phyloP scores from a whole-genome alignment of 352 stramenopile species.

The Pythium pyrilobum region DNA sequence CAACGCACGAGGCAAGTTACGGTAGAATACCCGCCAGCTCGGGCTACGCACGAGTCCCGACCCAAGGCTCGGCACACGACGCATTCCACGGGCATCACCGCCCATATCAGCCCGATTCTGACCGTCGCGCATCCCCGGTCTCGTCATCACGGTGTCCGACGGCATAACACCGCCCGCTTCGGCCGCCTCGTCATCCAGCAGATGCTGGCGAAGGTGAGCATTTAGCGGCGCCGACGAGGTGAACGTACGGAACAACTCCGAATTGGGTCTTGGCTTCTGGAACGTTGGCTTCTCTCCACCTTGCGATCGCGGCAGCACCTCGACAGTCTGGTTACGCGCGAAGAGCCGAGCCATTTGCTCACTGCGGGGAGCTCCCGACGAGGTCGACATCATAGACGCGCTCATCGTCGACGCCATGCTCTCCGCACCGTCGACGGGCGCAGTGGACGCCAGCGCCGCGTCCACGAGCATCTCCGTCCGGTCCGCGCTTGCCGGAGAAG shows the following conservation, averaged over 20 bases:
- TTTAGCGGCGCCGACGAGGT: conserved; percentile 64
- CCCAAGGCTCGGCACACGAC: conserved; percentile 2
- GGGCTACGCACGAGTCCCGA: conserved; percentile 24
- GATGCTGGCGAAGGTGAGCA: conserved; percentile 40
- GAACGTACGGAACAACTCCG: conserved; percentile 67
- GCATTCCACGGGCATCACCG: background rate
- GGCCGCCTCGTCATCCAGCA: conserved; percentile 45
- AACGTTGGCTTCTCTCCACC: conserved; percentile 21
- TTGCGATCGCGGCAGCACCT: conserved; percentile 45
- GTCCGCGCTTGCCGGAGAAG: background rate
- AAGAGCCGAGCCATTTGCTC: conserved; percentile 36
- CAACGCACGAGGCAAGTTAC: conserved; percentile 51
- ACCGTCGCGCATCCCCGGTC: conserved; percentile 2
- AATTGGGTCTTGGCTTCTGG: conserved; percentile 39
- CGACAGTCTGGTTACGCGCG: conserved; percentile 68
- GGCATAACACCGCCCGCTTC: conserved; percentile 4
- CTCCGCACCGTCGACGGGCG: background rate
- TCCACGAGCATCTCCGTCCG: background rate
- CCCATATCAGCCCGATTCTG: background rate
- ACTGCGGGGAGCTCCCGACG: conserved; percentile 1
- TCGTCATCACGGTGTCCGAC: conserved; percentile 11
- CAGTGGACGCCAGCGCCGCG: background rate
- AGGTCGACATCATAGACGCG: conserved; percentile 1
- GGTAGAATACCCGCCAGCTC: conserved; percentile 62
- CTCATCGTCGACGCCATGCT: background rate